A percentile compares a stretch with the other conserved stretches of the same genome.
phyloP scores from a whole-genome alignment of 352 stramenopile species.

The Phytophthora citrophthora region DNA sequence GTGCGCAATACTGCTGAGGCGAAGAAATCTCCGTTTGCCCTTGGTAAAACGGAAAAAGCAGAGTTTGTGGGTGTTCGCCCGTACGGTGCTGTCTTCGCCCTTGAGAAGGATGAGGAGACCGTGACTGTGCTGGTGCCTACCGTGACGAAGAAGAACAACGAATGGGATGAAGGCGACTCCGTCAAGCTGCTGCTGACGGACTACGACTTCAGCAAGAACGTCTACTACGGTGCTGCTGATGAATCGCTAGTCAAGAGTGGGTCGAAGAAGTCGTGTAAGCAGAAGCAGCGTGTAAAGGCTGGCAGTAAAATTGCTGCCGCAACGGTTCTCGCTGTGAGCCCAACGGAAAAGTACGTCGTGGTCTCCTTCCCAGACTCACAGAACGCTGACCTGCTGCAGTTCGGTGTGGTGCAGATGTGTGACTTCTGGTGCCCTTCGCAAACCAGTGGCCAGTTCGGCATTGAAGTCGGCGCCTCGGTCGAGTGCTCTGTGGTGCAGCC shows the following conservation, averaged over 20 bases:
- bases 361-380: slow-evolving; percentile 65
- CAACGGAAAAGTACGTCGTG: slow-evolving; percentile 68
- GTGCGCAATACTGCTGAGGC: slow-evolving; percentile 8
- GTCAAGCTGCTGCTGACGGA: slow-evolving; percentile 84
- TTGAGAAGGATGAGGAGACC: slow-evolving; percentile 67
- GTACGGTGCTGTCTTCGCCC: slow-evolving; percentile 88
- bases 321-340: slow-evolving; percentile 57
- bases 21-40: slow-evolving; percentile 40
- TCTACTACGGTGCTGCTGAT: slow-evolving; percentile 72
- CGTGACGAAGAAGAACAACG: slow-evolving; percentile 36
- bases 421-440: slow-evolving; percentile 83
- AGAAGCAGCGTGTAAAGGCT: slow-evolving; percentile 62
- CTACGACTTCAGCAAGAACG: slow-evolving; percentile 87
- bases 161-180: slow-evolving; percentile 64
- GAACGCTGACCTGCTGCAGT: slow-evolving; percentile 34
- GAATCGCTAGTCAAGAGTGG: slow-evolving; percentile 59
- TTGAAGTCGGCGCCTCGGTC: slow-evolving; percentile 57
- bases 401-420: slow-evolving; percentile 74
- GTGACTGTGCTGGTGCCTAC: slow-evolving; percentile 76
- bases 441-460: slow-evolving; percentile 51
- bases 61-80: slow-evolving; percentile 85
- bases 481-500: slow-evolving; percentile 54
- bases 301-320: slow-evolving; percentile 51
- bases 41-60: slow-evolving; percentile 82
- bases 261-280: slow-evolving; percentile 75